Evolutionary conservation across 2,329 filamentous ascomycete species (phyloP), one percentile per base, ranked within the genome.

Genomic region (Aschersonia sp.): DNA sequence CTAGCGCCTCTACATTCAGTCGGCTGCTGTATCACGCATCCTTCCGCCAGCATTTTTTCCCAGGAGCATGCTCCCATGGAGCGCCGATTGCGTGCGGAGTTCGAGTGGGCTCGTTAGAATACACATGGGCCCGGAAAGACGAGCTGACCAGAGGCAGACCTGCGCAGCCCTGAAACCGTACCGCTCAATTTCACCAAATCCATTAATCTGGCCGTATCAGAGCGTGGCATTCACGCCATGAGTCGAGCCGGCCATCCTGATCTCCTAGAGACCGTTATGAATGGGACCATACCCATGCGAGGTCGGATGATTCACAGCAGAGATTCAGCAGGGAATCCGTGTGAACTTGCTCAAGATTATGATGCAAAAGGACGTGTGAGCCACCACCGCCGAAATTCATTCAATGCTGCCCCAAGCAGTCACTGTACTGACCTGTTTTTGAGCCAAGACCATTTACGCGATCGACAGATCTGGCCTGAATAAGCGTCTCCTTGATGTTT

Each of bases 151-250:
- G 22, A 22, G 22, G 22, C 22, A 22, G 92, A 98, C 68, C 80
- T 97, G 45, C 81, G 92, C 41, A 81, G 94, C 61, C 81, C 85
- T 2, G 76, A 79, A 2, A 95, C 86, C 1, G 80, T 81, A 32
- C 89, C 90, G 4, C 73, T 97, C 51, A 96, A 96, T 65, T 96
- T 96, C 61, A 94, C 89, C 51, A 94, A 88, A 63, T 97, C 92
- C n/a, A 98, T 98, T 70, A 98, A 98, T 60, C 69, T 98, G 48
- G 90, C 92, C 29, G 72, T 98, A 1, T 97, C 92, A 0, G 89
- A 97, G 62, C 81, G 92, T 50, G 92, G 92, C 33, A 89, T 97
- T 62, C 85, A 92, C 63, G 86, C 90, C 29, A 82, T 98, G 66
- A 76, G 78, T 46, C 71, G 85, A 56, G 79, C 85, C 1, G 77